Conservation (phyloP, 768 basidiomycete species). For the Phylloporus sp. region DNA sequence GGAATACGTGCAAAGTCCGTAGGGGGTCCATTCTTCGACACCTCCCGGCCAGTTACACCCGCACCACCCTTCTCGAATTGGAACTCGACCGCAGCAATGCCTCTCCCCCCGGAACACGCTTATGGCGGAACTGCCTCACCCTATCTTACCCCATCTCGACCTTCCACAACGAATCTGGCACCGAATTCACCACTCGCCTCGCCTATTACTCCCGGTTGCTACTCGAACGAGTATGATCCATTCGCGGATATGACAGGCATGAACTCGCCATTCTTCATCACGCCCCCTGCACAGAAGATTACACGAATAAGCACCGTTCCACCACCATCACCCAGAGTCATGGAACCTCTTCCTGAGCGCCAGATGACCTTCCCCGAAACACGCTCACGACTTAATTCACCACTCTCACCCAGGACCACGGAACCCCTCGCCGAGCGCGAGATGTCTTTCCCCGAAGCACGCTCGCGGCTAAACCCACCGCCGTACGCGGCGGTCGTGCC, state of each 20-base stretch:
- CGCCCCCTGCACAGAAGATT: slow-evolving; percentile 2
- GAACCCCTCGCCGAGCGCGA: slow-evolving; percentile 4
- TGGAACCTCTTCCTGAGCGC: too few relatives aligned
- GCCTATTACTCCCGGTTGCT: not conserved
- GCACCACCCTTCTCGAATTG: not conserved
- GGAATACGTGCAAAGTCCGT: not conserved
- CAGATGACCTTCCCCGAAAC: too few relatives aligned
- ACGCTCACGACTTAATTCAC: too few relatives aligned
- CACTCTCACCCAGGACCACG: not conserved
- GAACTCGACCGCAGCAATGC: not conserved
- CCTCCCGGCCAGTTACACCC: not conserved
- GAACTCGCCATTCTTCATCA: slow-evolving; percentile 21
- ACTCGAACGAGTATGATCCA: not conserved
- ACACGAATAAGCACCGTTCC: too few relatives aligned
- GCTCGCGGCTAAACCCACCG: slow-evolving; percentile 26
- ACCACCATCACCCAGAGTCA: too few relatives aligned
- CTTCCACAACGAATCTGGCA: slow-evolving; percentile 12
- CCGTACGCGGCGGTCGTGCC: slow-evolving; percentile 17
- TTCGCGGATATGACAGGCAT: slow-evolving; percentile 19
- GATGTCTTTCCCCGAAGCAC: slow-evolving; percentile 2
- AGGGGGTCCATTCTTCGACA: not conserved
- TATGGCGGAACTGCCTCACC: not conserved
- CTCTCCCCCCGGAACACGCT: not conserved
- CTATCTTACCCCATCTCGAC: slow-evolving; percentile 2
- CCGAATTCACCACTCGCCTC: not conserved